Evolutionary conservation across 192 early-diverging fungal species (phyloP), one percentile per base, ranked within the genome.

Genomic region (Dissophora ornata): DNA sequence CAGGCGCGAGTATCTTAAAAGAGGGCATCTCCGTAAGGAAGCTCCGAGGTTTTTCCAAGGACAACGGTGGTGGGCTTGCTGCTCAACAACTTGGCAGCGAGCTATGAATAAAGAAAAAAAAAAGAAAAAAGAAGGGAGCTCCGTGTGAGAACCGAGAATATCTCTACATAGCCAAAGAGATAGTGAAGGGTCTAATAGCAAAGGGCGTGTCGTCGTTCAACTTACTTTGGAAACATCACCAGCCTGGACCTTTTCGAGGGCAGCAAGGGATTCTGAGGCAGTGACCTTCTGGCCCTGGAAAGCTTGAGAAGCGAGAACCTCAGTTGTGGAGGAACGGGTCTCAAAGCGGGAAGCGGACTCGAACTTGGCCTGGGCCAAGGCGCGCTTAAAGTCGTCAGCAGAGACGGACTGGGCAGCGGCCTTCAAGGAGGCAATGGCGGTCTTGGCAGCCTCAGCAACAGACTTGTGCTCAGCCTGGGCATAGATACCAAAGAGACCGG

Each of bases 401-500:
- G 71, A 57, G 24, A 87, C 57, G 24, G 81, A 77, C 24, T 69
- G 73, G 50, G 80, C 54, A 48, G 86, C 86, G 49, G 87, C 81
- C 59, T 85, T 85, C 78, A 92, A 87, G 40, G 89, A 81, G 21
- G 82, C 80, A 28, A 74, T 81, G 30, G 89, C 90, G 26, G 88
- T 81, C 62, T 82, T 71, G 55, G 87, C 83, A 57, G 94, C 92
- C 42, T 89, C 87, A 13, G 51, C 61, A 48, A 89, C 83, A 30
- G 93, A 70, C 53, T 88, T 83, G 25, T 85, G 46, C 18, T 78
- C 42, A 54, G 86, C 88, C 62, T 88, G 75, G 24, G 95, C 86
- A 33, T 90, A 80, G 60, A 98, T 78, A 64, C 96, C 97, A 65
- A 98, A 90, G 38, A 99, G 84, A 54, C 93, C 96, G 41, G 95